These are phyloP conservation scores for Cystoisospora suis DNA, from an alignment of 169 alveolate genomes.

Conservation along the genomic window DNA sequence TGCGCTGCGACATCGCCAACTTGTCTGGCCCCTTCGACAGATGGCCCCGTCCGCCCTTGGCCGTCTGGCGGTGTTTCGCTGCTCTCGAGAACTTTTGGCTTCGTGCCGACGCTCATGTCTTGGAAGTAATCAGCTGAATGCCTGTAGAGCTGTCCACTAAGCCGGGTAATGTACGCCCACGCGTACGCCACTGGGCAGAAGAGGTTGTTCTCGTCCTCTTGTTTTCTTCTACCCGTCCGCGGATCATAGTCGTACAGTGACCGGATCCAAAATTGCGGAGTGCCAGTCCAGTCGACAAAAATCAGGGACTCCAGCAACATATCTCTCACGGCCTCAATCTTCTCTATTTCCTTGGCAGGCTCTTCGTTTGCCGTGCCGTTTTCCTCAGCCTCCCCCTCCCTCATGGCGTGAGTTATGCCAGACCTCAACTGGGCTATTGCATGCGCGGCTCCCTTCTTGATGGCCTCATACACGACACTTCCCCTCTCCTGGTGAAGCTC, in stretches of 20 bases:
- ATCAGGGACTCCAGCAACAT: not conserved
- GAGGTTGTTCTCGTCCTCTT: not conserved
- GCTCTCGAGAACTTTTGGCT: too few species aligned
- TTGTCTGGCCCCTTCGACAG: too few species aligned
- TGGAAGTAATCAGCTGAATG: conserved; percentile 8
- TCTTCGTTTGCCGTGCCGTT: conserved; percentile 4
- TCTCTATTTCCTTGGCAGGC: not conserved
- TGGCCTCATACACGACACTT: not conserved
- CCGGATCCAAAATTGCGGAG: conserved; percentile 14
- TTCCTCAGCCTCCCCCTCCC: not conserved
- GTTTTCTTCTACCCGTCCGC: not conserved
- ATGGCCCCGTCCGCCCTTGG: too few species aligned
- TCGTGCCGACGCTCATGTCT: too few species aligned
- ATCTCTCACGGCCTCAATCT: not conserved
- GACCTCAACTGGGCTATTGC: not conserved
- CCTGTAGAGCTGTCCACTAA: conserved; percentile 44
- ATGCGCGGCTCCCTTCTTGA: not conserved
- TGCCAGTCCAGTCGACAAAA: conserved; percentile 10
- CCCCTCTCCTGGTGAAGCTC: not conserved
- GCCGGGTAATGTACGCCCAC: conserved; percentile 46
- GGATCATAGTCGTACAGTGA: not conserved
- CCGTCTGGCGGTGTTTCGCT: too few species aligned
- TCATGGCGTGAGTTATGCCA: not conserved
- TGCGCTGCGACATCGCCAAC: too few species aligned
- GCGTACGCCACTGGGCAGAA: conserved; percentile 47